Evolutionary conservation across 441 rosid genomes (phyloP).

Genomic region (Kokia cookei): DNA sequence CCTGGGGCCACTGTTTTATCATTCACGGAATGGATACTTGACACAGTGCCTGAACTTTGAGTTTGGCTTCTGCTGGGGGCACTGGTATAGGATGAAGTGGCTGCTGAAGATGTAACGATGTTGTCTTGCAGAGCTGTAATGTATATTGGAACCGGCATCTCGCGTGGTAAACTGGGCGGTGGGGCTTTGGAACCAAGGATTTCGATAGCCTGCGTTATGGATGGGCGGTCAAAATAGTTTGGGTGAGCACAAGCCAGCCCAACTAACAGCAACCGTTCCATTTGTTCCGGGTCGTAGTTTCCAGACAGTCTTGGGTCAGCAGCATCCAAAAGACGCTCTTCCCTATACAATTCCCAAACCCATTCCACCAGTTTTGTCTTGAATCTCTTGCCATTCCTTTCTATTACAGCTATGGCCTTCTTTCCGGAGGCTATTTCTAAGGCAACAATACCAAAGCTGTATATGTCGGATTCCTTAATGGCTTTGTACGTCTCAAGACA

Average conservation of each 20-base stretch:
- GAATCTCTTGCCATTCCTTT: not conserved
- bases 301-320: slow-evolving; percentile 12
- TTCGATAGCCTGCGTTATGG: slow-evolving; percentile 1
- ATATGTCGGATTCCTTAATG: slow-evolving; percentile 45
- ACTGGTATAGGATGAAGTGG: not conserved
- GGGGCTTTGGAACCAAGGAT: slow-evolving; percentile 4
- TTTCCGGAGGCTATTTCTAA: slow-evolving; percentile 36
- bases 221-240: slow-evolving; percentile 4
- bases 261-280: slow-evolving; percentile 20
- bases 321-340: not conserved
- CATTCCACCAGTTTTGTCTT: slow-evolving; percentile 6
- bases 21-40: not conserved
- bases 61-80: not conserved
- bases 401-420: not conserved
- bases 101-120: not conserved
- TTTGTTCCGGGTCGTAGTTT: slow-evolving; percentile 11
- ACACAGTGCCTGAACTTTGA: not conserved
- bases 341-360: slow-evolving; percentile 18
- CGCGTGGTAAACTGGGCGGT: not conserved
- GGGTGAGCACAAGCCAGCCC: slow-evolving; percentile 34
- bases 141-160: slow-evolving; percentile 6
- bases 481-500: slow-evolving; percentile 37
- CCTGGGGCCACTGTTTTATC: too few species aligned
- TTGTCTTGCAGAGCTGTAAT: not conserved
- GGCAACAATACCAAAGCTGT: slow-evolving; percentile 39